Conservation (phyloP, 805 yeast genomes). For the Lachancea sp. region DNA sequence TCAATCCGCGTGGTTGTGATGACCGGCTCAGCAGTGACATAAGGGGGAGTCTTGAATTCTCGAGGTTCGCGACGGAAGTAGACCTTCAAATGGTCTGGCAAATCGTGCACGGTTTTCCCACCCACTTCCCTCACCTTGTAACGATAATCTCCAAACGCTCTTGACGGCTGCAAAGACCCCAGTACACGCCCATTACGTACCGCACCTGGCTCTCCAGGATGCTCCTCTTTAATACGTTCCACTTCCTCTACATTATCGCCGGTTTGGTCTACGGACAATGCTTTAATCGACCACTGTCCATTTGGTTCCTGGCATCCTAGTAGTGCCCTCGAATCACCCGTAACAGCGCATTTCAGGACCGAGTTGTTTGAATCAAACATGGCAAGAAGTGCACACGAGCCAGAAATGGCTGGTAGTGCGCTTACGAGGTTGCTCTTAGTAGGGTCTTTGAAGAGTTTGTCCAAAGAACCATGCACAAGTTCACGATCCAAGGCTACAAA, state of each 20-base stretch:
- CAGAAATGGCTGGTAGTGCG: slow-evolving; percentile 90
- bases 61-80: slow-evolving; percentile 76
- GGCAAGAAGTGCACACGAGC: slow-evolving; percentile 86
- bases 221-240: slow-evolving; percentile 73
- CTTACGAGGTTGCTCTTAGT: slow-evolving; percentile 49
- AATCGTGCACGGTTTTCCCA: slow-evolving; percentile 39
- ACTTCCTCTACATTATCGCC: slow-evolving; percentile 88
- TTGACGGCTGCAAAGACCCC: slow-evolving; percentile 89
- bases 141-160: slow-evolving; percentile 97
- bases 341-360: slow-evolving; percentile 78
- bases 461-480: slow-evolving; percentile 70
- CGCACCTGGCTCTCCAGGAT: slow-evolving; percentile 84
- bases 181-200: slow-evolving; percentile 82
- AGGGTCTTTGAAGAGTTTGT: slow-evolving; percentile 60
- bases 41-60: slow-evolving; percentile 81
- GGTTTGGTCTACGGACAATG: slow-evolving; percentile 86
- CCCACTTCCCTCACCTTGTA: slow-evolving; percentile 68
- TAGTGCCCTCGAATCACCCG: slow-evolving; percentile 94
- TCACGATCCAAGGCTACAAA: slow-evolving; percentile 81
- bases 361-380: slow-evolving; percentile 75
- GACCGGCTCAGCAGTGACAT: slow-evolving; percentile 95
- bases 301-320: slow-evolving; percentile 61
- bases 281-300: slow-evolving; percentile 81
- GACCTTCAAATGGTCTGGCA: slow-evolving; percentile 73
- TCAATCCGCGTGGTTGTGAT: slow-evolving; percentile 72